A percentile compares a stretch with the other conserved stretches of the same genome.
These are phyloP conservation scores for Casuarina equisetifolia DNA, from an alignment of 306 rosid species.

Conservation along the genomic window DNA sequence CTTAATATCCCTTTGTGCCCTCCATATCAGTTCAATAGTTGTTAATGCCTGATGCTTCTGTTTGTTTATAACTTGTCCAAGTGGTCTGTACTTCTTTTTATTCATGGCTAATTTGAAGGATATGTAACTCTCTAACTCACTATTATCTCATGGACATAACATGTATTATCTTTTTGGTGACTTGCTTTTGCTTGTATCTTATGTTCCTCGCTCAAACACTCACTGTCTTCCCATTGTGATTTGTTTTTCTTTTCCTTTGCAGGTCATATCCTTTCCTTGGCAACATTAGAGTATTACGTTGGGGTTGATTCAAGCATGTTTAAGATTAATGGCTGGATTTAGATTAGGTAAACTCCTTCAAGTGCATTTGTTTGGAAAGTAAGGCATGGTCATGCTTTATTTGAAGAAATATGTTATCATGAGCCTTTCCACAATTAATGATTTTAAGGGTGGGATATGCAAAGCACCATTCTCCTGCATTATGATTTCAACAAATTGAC, in stretches of 20 bases:
- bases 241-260: constrained; percentile 41
- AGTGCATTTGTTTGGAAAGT: constrained; percentile 13
- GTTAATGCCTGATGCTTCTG: not conserved
- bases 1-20: not conserved
- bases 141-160: not conserved
- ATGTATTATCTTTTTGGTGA: not conserved
- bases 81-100: not conserved
- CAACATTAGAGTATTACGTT: constrained; percentile 17
- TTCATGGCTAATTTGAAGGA: not conserved
- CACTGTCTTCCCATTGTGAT: constrained; percentile 15
- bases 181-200: not conserved
- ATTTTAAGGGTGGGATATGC: not conserved
- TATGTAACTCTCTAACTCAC: not conserved
- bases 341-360: constrained; percentile 10
- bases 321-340: constrained; percentile 16
- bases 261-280: constrained; percentile 91
- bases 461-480: not conserved
- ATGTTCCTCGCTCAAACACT: not conserved
- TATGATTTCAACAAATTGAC: not conserved
- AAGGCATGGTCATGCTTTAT: not conserved
- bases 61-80: not conserved
- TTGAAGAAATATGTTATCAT: not conserved
- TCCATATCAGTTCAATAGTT: not conserved
- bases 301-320: constrained; percentile 18
- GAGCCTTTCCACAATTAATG: not conserved